A percentile compares a stretch with the other conserved stretches of the same genome.
phyloP scores from a whole-genome alignment of 2,329 filamentous ascomycete genomes.

The Trichophyton rubrum region DNA sequence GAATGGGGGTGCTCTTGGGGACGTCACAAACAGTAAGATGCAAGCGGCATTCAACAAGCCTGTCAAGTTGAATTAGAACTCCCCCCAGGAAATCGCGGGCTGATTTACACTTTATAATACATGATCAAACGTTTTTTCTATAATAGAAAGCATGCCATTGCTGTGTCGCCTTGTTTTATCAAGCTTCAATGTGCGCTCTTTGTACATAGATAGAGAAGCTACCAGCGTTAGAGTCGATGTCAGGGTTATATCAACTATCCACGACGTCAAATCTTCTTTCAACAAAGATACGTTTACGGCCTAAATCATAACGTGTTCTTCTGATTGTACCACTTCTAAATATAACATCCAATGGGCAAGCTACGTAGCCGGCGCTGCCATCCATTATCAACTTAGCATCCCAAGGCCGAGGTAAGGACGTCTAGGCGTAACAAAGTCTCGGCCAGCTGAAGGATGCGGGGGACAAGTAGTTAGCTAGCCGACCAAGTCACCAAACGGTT shows the following conservation, averaged over 20 bases:
- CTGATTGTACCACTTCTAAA: too few relatives aligned
- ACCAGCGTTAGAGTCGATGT: not conserved
- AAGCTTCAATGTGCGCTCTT: not conserved
- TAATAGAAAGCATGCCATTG: not conserved
- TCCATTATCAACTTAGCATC: not conserved
- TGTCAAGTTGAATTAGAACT: not conserved
- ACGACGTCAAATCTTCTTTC: not conserved
- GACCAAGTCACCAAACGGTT: too few relatives aligned
- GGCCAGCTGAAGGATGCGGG: not conserved
- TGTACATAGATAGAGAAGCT: not conserved
- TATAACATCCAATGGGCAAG: too few relatives aligned
- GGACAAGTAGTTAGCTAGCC: not conserved
- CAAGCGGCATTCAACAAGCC: not conserved
- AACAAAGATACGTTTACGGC: not conserved
- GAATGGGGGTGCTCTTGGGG: not conserved
- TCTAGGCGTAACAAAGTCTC: not conserved
- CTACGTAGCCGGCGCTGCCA: not conserved
- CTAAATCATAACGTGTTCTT: not conserved
- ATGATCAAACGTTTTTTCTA: not conserved
- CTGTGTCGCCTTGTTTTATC: not conserved
- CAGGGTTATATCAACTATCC: not conserved
- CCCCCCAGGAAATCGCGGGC: not conserved
- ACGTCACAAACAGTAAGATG: not conserved
- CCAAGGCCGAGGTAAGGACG: not conserved
- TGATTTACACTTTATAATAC: not conserved